Percentiles rank a stretch among this genome's conserved stretches.
These are phyloP conservation scores for Lasiodiplodia sp. DNA, from an alignment of 2,329 filamentous ascomycete species.

Conservation along the genomic window DNA sequence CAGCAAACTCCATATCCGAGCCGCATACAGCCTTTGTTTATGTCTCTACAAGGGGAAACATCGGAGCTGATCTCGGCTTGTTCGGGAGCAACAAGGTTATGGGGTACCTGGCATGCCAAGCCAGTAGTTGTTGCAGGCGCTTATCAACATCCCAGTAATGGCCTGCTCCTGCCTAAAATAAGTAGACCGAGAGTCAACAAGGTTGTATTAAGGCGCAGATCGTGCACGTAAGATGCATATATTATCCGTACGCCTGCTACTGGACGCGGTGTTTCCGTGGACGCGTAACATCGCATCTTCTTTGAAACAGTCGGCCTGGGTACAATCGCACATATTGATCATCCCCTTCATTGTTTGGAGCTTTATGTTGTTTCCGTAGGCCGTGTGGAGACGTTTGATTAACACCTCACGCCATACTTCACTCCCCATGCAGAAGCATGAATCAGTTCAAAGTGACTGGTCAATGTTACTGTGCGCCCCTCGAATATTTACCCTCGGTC, in stretches of 20 bases:
- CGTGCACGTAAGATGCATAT: not conserved
- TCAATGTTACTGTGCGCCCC: not conserved
- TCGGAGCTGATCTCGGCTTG: not conserved
- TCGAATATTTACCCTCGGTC: not conserved
- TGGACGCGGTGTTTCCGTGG: not conserved
- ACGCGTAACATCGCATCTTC: not conserved
- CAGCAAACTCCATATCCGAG: not conserved
- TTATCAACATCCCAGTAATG: conserved; percentile 8
- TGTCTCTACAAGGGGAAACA: not conserved
- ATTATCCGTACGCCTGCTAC: not conserved
- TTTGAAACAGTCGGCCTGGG: not conserved
- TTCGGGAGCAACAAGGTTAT: not conserved
- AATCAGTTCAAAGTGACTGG: too few relatives aligned
- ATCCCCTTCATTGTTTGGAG: not conserved
- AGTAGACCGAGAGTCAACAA: not conserved
- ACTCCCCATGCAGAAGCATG: too few relatives aligned
- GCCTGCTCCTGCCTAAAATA: conserved; percentile 5
- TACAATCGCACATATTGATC: not conserved
- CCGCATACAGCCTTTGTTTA: not conserved
- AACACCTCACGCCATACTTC: not conserved
- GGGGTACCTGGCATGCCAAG: conserved; percentile 16
- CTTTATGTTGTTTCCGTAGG: not conserved
- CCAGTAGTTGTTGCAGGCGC: not conserved
- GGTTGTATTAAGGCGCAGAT: not conserved
- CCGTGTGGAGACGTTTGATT: not conserved